A percentile compares a stretch with the other conserved stretches of the same genome.
phyloP scores from a whole-genome alignment of 1,139 yeast genomes.

The Hemisphaericaspora xylanilytica region DNA sequence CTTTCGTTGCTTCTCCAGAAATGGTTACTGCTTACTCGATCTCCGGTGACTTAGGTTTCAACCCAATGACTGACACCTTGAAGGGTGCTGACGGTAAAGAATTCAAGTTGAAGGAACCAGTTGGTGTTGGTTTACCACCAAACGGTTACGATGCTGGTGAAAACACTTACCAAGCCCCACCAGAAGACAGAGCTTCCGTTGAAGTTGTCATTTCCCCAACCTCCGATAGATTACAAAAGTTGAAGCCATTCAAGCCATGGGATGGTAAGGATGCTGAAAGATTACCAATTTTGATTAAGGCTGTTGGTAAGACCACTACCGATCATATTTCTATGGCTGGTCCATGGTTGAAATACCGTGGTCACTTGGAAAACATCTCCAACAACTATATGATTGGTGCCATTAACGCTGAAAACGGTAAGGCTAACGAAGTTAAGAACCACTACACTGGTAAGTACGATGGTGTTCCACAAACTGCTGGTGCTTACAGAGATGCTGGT shows the following conservation, averaged over 20 bases:
- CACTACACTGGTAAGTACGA: slow-evolving; percentile 86
- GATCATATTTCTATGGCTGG: slow-evolving; percentile 99
- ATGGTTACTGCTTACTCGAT: slow-evolving; percentile 94
- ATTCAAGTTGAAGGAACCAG: slow-evolving; percentile 87
- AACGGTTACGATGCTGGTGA: slow-evolving; percentile 93
- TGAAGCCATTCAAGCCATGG: slow-evolving; percentile 64
- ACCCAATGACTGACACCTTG: slow-evolving; percentile 94
- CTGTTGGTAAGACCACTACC: slow-evolving; percentile 97
- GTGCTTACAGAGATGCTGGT: slow-evolving; percentile 90
- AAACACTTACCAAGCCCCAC: slow-evolving; percentile 98
- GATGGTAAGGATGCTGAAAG: slow-evolving; percentile 90
- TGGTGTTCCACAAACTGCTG: slow-evolving; percentile 97
- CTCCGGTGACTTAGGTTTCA: slow-evolving; percentile 97
- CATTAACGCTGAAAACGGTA: slow-evolving; percentile 91
- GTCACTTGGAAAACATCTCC: slow-evolving; percentile 98
- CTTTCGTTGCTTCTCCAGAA: slow-evolving; percentile 98
- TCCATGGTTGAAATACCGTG: slow-evolving; percentile 99
- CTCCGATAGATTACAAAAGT: slow-evolving; percentile 59
- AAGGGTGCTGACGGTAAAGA: slow-evolving; percentile 94
- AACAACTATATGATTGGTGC: slow-evolving; percentile 99
- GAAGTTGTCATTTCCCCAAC: slow-evolving; percentile 77
- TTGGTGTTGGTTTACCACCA: slow-evolving; percentile 90
- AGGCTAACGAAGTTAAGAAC: slow-evolving; percentile 91
- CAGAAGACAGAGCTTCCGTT: slow-evolving; percentile 77
- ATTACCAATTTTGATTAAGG: slow-evolving; percentile 94